Evolutionary conservation across 208 protist species (phyloP), one percentile per base, ranked within the genome.

Genomic region (Phytomonas sp.): DNA sequence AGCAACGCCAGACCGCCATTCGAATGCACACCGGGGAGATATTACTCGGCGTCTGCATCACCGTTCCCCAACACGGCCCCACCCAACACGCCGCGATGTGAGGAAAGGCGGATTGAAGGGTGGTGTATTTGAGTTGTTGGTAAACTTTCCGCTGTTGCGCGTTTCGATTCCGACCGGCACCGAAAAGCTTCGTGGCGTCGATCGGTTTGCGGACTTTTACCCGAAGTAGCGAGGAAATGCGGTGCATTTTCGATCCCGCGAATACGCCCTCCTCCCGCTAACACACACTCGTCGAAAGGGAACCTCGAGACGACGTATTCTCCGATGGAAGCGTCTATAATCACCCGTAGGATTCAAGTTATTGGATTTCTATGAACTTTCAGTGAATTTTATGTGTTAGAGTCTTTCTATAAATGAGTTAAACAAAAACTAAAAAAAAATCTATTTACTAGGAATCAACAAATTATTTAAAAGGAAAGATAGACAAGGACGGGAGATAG

Each of bases 71-170:
- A 76, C 85, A 93, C 29, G 85, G 87, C 4, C 88, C 88, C 4
- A 96, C 88, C 91, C 91, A 96, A 66, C 86, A 93, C 23, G 91
- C 91, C 9, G 91, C 85, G 59, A 96, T 61, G 73, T 93, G 86
- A 8, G 91, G 91, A 62, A 96, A 93, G 1, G 91, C 77, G 3
- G 71, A 68, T 59, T 89, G 73, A n/a, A 96, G 82, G 61, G 86
- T 87, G 15, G 78, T 83, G 15, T 72, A 77, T 66, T 89, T 88
- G n/a, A 94, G 71, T 53, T 82, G 68, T 15, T 77, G 13, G 65
- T 88, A 94, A 20, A 88, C 75, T n/a, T n/a, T 70, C 17, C 71
- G 33, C 76, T 95, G 89, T 56, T 82, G 68, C n/a, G 71, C 30
- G 26, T 65, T 89, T 68, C 84, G 86, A 0, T 66, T 62, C 6